phyloP scores from a whole-genome alignment of 169 alveolate species.

The Blepharisma undulans region DNA sequence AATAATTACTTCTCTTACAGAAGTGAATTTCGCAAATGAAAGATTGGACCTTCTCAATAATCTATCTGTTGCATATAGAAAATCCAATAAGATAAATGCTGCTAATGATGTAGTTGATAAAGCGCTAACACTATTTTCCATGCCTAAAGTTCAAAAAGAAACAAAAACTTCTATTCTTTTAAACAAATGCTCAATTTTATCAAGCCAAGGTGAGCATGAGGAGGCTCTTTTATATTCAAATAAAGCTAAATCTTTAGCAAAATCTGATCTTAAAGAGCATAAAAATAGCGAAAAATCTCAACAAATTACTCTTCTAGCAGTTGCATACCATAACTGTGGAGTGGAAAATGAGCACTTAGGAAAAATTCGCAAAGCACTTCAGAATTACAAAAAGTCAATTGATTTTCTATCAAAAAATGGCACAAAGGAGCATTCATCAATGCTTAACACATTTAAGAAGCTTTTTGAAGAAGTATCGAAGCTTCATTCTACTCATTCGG shows the following conservation, averaged over 20 bases:
- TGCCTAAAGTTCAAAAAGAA: background rate
- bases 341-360: constrained; percentile 17
- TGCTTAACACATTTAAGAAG: background rate
- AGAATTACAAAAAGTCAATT: background rate
- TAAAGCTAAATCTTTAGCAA: background rate
- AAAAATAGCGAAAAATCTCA: background rate
- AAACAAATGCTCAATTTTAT: background rate
- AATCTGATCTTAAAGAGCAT: background rate
- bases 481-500: background rate
- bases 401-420: background rate
- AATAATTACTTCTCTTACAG: background rate
- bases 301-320: background rate
- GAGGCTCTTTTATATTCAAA: background rate
- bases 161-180: background rate
- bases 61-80: background rate
- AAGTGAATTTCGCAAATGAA: background rate
- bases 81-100: background rate
- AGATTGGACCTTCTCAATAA: background rate
- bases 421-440: background rate
- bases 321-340: constrained; percentile 20
- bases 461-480: background rate
- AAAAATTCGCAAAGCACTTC: background rate
- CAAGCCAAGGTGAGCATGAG: background rate
- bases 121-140: background rate
- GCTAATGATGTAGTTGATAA: background rate